Base-by-base conservation (phyloP, 495 filamentous ascomycete genomes). In the Articulospora tetracladia region DNA sequence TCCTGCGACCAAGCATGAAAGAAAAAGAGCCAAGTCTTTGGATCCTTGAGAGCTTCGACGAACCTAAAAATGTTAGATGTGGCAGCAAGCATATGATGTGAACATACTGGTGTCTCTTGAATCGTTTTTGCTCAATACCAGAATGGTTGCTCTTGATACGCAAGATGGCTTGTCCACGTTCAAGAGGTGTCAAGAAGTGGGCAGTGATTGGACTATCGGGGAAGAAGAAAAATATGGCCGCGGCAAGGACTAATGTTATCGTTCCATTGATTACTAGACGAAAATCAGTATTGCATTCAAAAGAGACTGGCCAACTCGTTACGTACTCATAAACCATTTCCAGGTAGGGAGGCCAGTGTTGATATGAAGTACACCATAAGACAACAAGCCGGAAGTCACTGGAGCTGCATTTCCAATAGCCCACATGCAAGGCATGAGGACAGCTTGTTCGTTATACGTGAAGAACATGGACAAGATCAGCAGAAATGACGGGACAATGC, bases 181-280 rank as follows among this genome's bases (percentile, higher is more conserved):
- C 86, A 55, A 83, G 74, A 41, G 81, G 77, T 17, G 74, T 86
- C 19, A 89, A 69, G 78, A 83, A 89, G 22, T 84, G 81, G 13
- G 83, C 83, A 64, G 88, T 89, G 56, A 88, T 69, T 59, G 88
- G 87, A 60, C 77, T 88, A 64, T 90, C 86, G 0, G 86, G 87
- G 55, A 90, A 73, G 30, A 84, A 67, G 68, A 77, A 86, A 13
- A 86, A 70, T 68, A 89, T 88, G 6, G 85, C 36, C 15, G 79
- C 51, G 23, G 86, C 86, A 36, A 88, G 71, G 0, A 69, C 66
- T 0, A 82, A 66, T 7, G 86, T 90, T 49, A 88, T 69, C 0
- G 87, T 72, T 0, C 86, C 86, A 0, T 80, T 85, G 22, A 85
- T 75, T 0, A 89, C 79, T 69, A 88, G 88, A 1, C 4, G 30